Base-by-base conservation (phyloP, 2,329 filamentous ascomycete genomes). In the Neoarthrinium moseri region DNA sequence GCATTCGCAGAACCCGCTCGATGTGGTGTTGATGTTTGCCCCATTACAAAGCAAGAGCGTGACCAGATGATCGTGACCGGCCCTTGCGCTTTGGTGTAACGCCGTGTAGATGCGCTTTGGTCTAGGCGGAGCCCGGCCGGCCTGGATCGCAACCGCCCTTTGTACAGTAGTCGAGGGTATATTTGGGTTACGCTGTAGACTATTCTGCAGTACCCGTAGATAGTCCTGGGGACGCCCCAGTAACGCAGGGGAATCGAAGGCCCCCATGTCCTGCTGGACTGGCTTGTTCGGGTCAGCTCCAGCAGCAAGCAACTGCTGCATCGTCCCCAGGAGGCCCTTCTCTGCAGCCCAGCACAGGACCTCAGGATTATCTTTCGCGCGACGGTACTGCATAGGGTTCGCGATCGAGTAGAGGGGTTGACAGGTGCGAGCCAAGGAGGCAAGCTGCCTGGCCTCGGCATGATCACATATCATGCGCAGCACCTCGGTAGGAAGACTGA, bases 401-500 rank as follows among this genome's bases (percentile, higher is more conserved):
- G 54, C 20, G 17, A 32, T 26, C 3, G 29, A 6, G 29, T 51
- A 26, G 5, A 57, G 26, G 23, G 23, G 35, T n/a, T 48, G 52
- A 30, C 56, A 59, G 15, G 51, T 54, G 11, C 49, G 43, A 8
- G 50, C 51, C 34, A 57, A 54, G 13, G 47, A 47, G 13, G 51
- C 51, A 12, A 57, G 13, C 33, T 54, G 50, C 12, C 21, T 4
- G 7, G 45, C 26, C 11, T 49, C 44, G 13, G 46, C 46, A 15
- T 47, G 8, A 4, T 40, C 17, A n/a, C 44, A 42, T 2, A 47
- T 32, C 23, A 42, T 39, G 2, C 18, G 15, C n/a, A 54, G 35
- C 12, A 58, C n/a, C 40, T 60, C 57, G 7, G 46, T 2, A 3
- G 56, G 55, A 12, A 56, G 48, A 35, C 29, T 29, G 26, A 54